These are phyloP conservation scores for Termitomyces sp. DNA, from an alignment of 768 basidiomycete genomes.

Conservation along the genomic window DNA sequence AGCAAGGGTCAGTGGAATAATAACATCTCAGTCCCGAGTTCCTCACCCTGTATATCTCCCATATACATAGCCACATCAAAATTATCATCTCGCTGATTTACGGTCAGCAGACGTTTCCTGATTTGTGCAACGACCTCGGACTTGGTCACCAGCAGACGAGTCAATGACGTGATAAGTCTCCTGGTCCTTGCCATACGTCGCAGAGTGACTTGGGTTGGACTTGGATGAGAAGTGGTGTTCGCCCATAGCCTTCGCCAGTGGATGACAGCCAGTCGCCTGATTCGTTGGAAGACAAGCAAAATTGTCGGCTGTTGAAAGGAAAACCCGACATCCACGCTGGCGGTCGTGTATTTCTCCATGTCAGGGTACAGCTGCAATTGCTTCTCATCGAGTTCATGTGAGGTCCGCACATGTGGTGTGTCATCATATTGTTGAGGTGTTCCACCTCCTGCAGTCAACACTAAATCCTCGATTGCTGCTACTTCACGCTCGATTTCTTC, in stretches of 20 bases:
- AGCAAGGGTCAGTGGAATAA: constrained; percentile 4
- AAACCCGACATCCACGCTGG: constrained; percentile 23
- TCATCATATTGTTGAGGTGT: background rate
- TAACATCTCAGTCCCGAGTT: background rate
- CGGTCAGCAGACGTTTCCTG: constrained; percentile 61
- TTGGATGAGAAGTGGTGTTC: constrained; percentile 18
- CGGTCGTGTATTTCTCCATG: constrained; percentile 11
- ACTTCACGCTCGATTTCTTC: constrained; percentile 79
- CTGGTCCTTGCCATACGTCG: constrained; percentile 76
- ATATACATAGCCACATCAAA: constrained; percentile 80
- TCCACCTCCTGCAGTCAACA: constrained; percentile 32
- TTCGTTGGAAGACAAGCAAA: constrained; percentile 28
- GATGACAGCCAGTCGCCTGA: constrained; percentile 24
- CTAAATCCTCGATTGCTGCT: constrained; percentile 65
- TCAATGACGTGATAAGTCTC: constrained; percentile 72
- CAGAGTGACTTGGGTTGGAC: constrained; percentile 43
- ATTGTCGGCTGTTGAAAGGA: constrained; percentile 27
- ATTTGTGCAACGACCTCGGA: constrained; percentile 77
- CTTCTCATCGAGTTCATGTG: background rate
- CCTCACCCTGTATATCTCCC: constrained; percentile 83
- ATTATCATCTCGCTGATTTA: constrained; percentile 40
- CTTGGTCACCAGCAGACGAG: constrained; percentile 72
- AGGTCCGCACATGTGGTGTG: background rate
- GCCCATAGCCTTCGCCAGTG: constrained; percentile 17
- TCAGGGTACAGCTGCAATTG: background rate